These are phyloP conservation scores for Penicillium sumatraense DNA, from an alignment of 2,329 filamentous ascomycete species.

Conservation along the genomic window DNA sequence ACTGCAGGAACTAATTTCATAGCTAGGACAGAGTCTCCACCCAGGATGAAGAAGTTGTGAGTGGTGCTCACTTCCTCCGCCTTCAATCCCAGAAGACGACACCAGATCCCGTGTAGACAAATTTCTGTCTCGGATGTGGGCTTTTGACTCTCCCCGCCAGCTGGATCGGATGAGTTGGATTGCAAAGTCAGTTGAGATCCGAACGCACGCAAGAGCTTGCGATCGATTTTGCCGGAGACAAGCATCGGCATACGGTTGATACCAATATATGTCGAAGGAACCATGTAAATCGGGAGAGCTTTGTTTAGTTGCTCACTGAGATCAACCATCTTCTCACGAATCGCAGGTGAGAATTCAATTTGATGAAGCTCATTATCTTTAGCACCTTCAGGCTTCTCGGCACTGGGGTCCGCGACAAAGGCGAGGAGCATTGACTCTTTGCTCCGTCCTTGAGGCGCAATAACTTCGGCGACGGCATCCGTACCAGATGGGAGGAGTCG, in stretches of 20 bases:
- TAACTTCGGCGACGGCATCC: conserved; percentile 53
- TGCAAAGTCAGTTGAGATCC: conserved; percentile 26
- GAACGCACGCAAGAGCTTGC: conserved; percentile 37
- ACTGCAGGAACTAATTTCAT: conserved; percentile 7
- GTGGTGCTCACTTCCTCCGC: conserved; percentile 11
- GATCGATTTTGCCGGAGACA: conserved; percentile 49
- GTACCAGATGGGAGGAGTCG: conserved; percentile 27
- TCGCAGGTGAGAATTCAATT: conserved; percentile 25
- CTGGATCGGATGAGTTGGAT: background rate
- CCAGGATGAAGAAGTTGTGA: conserved; percentile 13
- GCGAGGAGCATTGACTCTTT: conserved; percentile 31
- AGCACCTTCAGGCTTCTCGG: conserved; percentile 10
- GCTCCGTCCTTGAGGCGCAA: conserved; percentile 33
- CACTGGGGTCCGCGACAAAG: conserved; percentile 27
- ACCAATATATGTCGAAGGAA: conserved; percentile 47
- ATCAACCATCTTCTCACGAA: conserved; percentile 15
- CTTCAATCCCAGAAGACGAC: conserved; percentile 32
- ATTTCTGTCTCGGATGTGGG: conserved; percentile 26
- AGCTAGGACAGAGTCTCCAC: conserved; percentile 13
- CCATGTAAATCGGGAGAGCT: conserved; percentile 32
- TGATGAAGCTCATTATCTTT: conserved; percentile 12
- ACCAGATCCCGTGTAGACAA: conserved; percentile 14
- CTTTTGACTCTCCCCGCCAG: conserved; percentile 33
- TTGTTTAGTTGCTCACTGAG: conserved; percentile 23
- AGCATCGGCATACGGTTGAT: conserved; percentile 46